Base-by-base conservation (phyloP, 208 protist genomes). In the Acanthamoeba sp. region DNA sequence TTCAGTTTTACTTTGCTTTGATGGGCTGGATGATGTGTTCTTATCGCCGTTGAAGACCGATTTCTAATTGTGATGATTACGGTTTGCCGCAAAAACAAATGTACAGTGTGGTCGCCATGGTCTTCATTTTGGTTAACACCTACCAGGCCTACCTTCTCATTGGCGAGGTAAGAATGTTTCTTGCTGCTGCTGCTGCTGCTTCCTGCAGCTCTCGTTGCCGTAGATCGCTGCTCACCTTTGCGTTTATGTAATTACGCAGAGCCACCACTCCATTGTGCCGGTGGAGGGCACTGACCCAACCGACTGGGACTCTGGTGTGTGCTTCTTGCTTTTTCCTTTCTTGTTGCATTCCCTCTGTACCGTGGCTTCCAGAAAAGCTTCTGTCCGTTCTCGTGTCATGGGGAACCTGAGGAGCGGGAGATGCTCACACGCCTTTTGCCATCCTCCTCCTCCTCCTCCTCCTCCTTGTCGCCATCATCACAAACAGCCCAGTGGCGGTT, bases 61-160 rank as follows among this genome's bases (percentile, higher is more conserved):
- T n/a, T n/a, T n/a, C n/a, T n/a, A n/a, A n/a, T n/a, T n/a, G n/a
- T n/a, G n/a, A n/a, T n/a, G n/a, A n/a, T n/a, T n/a, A n/a, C n/a
- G n/a, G n/a, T n/a, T n/a, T n/a, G n/a, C n/a, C n/a, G n/a, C n/a
- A n/a, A n/a, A n/a, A n/a, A n/a, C n/a, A n/a, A n/a, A n/a, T n/a
- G n/a, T 40, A 16, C 71, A 80, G 71, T 27, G 32, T 42, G 71
- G 71, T 80, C 16, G 71, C 71, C 6, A 80, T 80, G 71, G 6
- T 80, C 36, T 80, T 80, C 71, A 80, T 80, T 48, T 0, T 80
- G 16, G 71, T 80, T 5, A 80, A 80, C 71, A 80, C 71, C 16
- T 80, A 80, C 36, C 71, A 45, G 71, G 71, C 71, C 36, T 80
- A 80, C 71, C 71, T 80, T 48, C 71, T 80, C 36, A 80, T 80